Evolutionary conservation across 306 rosid genomes (phyloP).

Genomic region (Adenanthera pavonina): DNA sequence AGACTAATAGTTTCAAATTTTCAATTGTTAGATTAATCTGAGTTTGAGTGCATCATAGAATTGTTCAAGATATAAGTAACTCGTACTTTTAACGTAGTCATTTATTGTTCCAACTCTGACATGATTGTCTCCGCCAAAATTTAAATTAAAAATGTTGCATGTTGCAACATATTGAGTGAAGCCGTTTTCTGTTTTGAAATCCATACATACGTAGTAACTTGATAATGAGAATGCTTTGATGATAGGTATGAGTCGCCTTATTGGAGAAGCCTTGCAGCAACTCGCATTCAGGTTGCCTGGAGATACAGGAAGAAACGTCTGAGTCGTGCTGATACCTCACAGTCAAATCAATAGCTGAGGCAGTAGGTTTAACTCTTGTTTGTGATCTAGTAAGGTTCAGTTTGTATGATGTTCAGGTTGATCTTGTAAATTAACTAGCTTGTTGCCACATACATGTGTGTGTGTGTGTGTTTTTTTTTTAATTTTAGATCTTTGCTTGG

Average conservation of each 20-base stretch:
- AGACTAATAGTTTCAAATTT: too few species aligned
- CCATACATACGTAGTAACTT: background rate
- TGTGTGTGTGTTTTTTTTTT: too few species aligned
- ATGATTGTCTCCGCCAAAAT: too few species aligned
- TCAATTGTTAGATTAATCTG: too few species aligned
- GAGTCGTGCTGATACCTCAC: conserved; percentile 48
- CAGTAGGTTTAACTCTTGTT: background rate
- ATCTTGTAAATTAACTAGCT: background rate
- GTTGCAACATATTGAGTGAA: background rate
- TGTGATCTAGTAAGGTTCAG: background rate
- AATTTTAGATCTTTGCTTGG: background rate
- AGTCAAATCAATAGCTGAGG: background rate
- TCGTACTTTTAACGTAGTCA: background rate
- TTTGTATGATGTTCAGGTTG: background rate
- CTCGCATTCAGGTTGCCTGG: conserved; percentile 82
- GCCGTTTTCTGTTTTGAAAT: background rate
- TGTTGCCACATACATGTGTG: background rate
- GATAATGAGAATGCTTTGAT: background rate
- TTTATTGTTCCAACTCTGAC: background rate
- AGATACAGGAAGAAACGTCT: conserved; percentile 66
- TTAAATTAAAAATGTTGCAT: too few species aligned
- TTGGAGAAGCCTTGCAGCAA: conserved; percentile 75
- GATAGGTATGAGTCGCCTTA: conserved; percentile 79
- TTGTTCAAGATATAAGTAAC: too few species aligned
- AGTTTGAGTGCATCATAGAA: too few species aligned